Base-by-base conservation (phyloP, 2,329 filamentous ascomycete genomes). In the Capronia epimyces region DNA sequence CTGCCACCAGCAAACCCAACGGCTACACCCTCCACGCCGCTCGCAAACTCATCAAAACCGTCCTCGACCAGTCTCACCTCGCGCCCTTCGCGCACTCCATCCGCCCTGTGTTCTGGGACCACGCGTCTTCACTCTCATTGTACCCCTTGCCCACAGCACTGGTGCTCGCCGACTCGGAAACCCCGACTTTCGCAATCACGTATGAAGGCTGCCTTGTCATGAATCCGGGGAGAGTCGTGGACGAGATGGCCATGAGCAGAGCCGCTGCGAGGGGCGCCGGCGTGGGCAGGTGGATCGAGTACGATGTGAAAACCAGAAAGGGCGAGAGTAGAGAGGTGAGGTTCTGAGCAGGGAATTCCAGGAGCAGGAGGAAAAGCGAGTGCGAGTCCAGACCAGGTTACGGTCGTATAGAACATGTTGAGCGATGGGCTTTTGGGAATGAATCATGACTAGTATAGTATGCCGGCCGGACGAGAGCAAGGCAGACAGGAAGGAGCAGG, bases 151-250 rank as follows among this genome's bases (percentile, higher is more conserved):
- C 93, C 1, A 91, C 87, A 16, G 82, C 87, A 1, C 74, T 97
- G 63, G 80, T 94, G 13, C 71, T 98, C 3, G 84, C 89, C 1
- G 93, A 98, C 69, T 75, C 85, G 0, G 87, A 90, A 36, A 83
- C 85, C 8, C 83, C 87, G 12, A 78, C 89, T 0, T 98, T 95
- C 64, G 86, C 85, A 47, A 75, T 96, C 58, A 95, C 87, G 12
- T 97, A 97, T 64, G 91, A 95, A 68, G 91, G 90, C 0, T 97
- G 93, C 64, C 87, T 93, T 71, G 90, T 96, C 27, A 84, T 98
- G 79, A 98, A 98, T 66, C 90, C 93, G 0, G 89, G 89, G 4
- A 77, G 79, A 43, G 69, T 98, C 43, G 76, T 94, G 7, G 59
- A 59, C 36, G 52, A 57, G 31, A 27, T 49, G 22, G 57, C 47